Percentiles rank a stretch among this genome's conserved stretches.
Evolutionary conservation across 805 yeast genomes (phyloP).

Genomic region (Huiozyma naganishii): DNA sequence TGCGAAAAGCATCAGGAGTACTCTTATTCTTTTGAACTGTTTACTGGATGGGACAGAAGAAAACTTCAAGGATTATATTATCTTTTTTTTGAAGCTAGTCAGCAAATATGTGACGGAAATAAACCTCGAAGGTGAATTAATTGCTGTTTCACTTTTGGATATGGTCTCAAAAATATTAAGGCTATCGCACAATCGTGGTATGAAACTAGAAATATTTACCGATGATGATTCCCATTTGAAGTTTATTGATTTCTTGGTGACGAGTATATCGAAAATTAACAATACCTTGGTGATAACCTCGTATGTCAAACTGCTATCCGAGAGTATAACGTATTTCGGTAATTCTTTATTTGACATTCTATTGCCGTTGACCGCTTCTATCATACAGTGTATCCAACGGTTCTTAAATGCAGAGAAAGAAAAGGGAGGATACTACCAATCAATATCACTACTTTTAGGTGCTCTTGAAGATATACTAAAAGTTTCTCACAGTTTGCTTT

Average conservation of each 20-base stretch:
- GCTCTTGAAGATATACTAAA: conserved; percentile 61
- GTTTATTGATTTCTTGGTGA: conserved; percentile 36
- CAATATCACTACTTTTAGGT: conserved; percentile 35
- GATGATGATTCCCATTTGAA: conserved; percentile 23
- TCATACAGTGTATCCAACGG: conserved; percentile 20
- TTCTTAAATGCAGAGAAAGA: conserved; percentile 12
- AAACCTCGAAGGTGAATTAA: conserved; percentile 20
- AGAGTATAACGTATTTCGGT: conserved; percentile 39
- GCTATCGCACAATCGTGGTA: conserved; percentile 24
- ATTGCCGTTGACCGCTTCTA: conserved; percentile 41
- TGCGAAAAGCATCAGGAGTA: conserved; percentile 32
- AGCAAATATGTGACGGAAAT: conserved; percentile 18
- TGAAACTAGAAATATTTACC: conserved; percentile 24
- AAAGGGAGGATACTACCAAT: conserved; percentile 35
- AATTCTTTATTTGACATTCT: conserved; percentile 47
- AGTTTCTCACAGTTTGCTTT: conserved; percentile 44
- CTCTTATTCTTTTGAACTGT: conserved; percentile 35
- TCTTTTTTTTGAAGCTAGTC: conserved; percentile 31
- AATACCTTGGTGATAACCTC: conserved; percentile 29
- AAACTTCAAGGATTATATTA: conserved; percentile 37
- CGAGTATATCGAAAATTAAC: conserved; percentile 37
- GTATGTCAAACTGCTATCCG: conserved; percentile 36
- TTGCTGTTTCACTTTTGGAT: conserved; percentile 24
- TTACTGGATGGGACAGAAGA: conserved; percentile 49
- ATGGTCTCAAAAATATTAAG: conserved; percentile 24